These are phyloP conservation scores for Leccinellum luteum DNA, from an alignment of 768 basidiomycete species.

Conservation along the genomic window DNA sequence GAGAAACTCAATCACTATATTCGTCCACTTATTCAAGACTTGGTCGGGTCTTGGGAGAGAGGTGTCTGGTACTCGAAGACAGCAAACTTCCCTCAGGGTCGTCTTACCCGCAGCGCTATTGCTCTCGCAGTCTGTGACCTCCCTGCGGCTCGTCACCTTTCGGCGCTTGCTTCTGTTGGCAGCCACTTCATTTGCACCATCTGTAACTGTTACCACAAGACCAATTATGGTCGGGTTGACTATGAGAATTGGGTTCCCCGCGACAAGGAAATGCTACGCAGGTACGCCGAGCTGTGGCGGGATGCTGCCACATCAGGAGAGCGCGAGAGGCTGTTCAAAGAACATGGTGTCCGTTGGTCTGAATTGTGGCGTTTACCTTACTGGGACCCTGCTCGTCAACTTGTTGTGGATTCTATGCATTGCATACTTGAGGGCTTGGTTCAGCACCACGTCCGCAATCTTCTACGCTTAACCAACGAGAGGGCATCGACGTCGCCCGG, in stretches of 20 bases:
- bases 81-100: not conserved
- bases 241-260: not conserved
- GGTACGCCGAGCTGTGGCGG: not conserved
- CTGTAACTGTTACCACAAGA: not conserved
- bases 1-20: constrained; percentile 11
- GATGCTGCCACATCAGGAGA: not conserved
- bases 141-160: too few species aligned
- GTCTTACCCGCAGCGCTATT: too few species aligned
- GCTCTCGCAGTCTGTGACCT: too few species aligned
- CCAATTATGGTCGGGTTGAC: not conserved
- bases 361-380: not conserved
- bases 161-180: not conserved
- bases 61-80: constrained; percentile 28
- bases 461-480: not conserved
- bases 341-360: not conserved
- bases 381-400: not conserved
- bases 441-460: not conserved
- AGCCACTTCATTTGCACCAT: not conserved
- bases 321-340: not conserved
- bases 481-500: too few species aligned
- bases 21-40: constrained; percentile 32
- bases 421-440: not conserved
- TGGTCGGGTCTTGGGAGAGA: constrained; percentile 28
- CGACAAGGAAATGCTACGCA: not conserved
- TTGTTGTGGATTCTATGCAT: not conserved